Evolutionary conservation across 768 basidiomycete genomes (phyloP).

Genomic region (Psilocybe sp.): DNA sequence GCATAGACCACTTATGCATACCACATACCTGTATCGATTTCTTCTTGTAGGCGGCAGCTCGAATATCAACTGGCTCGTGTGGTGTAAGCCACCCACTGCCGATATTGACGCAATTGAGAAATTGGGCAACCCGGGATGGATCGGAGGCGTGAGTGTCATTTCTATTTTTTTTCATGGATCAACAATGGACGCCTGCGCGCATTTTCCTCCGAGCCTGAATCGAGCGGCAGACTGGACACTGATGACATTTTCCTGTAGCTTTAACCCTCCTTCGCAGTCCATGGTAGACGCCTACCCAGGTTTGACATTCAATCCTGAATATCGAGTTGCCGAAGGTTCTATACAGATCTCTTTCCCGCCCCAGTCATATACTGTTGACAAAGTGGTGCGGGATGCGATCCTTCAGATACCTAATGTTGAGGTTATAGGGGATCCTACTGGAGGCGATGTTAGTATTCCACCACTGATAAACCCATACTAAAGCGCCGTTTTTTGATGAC

Average conservation of each 20-base stretch:
- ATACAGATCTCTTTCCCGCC: constrained; percentile 26
- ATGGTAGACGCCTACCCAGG: constrained; percentile 24
- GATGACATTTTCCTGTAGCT: constrained; percentile 18
- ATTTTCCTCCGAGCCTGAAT: too few relatives aligned
- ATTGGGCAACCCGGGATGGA: constrained; percentile 57
- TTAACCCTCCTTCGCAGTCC: constrained; percentile 23
- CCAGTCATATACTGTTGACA: constrained; percentile 23
- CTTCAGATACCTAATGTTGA: constrained; percentile 20
- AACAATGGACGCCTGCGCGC: too few relatives aligned
- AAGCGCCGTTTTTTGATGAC: too few relatives aligned
- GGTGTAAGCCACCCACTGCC: constrained; percentile 24
- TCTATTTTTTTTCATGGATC: neutral
- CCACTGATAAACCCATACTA: neutral
- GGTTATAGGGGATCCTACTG: constrained; percentile 25
- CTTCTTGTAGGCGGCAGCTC: constrained; percentile 38
- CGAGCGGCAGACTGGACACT: too few relatives aligned
- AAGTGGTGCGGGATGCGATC: constrained; percentile 21
- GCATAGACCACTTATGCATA: too few relatives aligned
- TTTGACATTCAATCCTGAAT: constrained; percentile 16
- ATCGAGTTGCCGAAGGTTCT: constrained; percentile 25
- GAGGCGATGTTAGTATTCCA: constrained; percentile 21
- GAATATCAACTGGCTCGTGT: constrained; percentile 38
- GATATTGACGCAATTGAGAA: constrained; percentile 37
- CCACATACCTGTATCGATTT: too few relatives aligned
- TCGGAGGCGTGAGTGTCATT: constrained; percentile 30